Evolutionary conservation across 2,329 filamentous ascomycete species (phyloP).

Genomic region (Aspergillus caelatus): DNA sequence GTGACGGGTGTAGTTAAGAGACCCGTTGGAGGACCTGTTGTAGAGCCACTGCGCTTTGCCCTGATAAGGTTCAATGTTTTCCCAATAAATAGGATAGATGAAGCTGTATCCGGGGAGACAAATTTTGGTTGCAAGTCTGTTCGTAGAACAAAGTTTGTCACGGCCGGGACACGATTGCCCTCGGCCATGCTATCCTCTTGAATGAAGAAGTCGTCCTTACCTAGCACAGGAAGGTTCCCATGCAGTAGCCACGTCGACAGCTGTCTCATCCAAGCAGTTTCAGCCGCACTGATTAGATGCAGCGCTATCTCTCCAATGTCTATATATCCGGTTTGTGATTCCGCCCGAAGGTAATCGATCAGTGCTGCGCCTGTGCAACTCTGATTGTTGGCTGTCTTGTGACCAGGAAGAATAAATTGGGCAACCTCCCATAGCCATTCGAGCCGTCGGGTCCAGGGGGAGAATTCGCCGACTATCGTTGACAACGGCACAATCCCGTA

Average conservation of each 20-base stretch:
- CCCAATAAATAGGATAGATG: constrained; percentile 88
- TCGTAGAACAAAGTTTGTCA: constrained; percentile 61
- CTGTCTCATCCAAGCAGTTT: constrained; percentile 89
- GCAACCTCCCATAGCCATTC: constrained; percentile 81
- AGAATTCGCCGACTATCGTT: constrained; percentile 79
- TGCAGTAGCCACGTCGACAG: constrained; percentile 89
- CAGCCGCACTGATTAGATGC: constrained; percentile 74
- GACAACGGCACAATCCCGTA: constrained; percentile 94
- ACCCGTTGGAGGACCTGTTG: constrained; percentile 31
- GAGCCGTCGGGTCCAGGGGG: constrained; percentile 80
- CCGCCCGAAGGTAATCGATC: constrained; percentile 74
- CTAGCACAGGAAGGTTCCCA: constrained; percentile 77
- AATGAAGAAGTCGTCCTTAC: constrained; percentile 85
- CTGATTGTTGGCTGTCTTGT: constrained; percentile 30
- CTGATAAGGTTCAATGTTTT: constrained; percentile 84
- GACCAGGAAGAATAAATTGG: constrained; percentile 64
- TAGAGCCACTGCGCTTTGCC: constrained; percentile 47
- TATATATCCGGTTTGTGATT: constrained; percentile 83
- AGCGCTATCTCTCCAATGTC: constrained; percentile 79
- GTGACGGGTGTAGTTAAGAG: constrained; percentile 63
- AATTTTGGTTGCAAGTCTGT: constrained; percentile 73
- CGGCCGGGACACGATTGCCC: constrained; percentile 47
- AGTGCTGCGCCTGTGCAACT: constrained; percentile 69
- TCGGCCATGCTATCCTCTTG: constrained; percentile 47
- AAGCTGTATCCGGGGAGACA: constrained; percentile 71